Conservation (phyloP, 192 early-diverging fungal genomes). For the Umbelopsis sp. region DNA sequence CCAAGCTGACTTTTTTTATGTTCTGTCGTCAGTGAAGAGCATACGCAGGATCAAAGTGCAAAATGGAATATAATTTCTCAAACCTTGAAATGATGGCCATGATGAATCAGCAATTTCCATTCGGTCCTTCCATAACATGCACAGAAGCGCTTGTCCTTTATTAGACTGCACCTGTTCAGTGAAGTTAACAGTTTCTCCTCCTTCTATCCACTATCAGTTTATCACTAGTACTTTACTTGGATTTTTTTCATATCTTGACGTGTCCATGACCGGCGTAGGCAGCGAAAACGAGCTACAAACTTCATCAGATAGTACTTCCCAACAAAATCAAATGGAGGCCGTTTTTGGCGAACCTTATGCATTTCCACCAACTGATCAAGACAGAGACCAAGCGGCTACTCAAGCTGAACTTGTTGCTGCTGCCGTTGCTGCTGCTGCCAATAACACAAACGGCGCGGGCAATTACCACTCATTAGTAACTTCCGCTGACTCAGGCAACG, state of each 20-base stretch:
- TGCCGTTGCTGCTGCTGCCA: constrained; percentile 15
- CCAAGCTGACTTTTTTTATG: constrained; percentile 13
- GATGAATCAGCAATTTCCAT: not conserved
- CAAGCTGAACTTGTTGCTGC: constrained; percentile 18
- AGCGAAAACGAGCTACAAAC: not conserved
- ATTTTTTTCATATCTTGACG: not conserved
- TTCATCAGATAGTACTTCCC: not conserved
- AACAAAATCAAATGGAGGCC: constrained; percentile 6
- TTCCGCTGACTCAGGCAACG: not conserved
- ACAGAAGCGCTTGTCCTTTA: too few relatives aligned
- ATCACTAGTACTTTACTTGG: not conserved
- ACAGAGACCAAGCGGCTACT: not conserved
- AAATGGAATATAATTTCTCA: too few relatives aligned
- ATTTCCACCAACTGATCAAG: not conserved
- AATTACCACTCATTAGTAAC: not conserved
- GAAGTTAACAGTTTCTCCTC: too few relatives aligned
- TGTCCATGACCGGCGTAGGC: not conserved
- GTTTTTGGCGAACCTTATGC: constrained; percentile 3
- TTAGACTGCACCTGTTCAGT: too few relatives aligned
- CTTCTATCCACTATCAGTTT: too few relatives aligned
- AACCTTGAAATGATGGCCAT: not conserved
- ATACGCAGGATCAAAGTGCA: not conserved
- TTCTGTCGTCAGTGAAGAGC: not conserved
- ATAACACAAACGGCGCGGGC: not conserved
- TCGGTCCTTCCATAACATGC: not conserved